Base-by-base conservation (phyloP, 148 eudicot genomes). In the Rhododendron griersonianum region DNA sequence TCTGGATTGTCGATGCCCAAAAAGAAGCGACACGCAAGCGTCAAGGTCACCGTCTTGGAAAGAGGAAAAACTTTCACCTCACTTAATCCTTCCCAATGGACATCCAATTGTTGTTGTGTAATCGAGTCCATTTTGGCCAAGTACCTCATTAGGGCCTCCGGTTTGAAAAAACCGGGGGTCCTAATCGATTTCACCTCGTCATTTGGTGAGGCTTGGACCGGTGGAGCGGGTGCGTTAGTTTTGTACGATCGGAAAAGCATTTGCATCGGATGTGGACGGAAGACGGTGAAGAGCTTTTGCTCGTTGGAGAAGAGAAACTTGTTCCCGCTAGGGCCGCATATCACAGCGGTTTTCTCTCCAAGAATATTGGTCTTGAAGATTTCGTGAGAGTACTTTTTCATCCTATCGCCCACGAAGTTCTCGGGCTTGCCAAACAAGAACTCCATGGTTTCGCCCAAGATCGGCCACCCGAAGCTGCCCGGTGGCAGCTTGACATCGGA, bases 1-100 rank as follows among this genome's bases (percentile, higher is more conserved):
- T 85, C 83, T 1, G 83, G 83, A 48, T 85, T 73, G 57, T 85
- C 87, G 25, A 85, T 85, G 2, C 87, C 87, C 76, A 85, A 37
- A 61, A 85, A 85, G 51, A 85, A 78, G 1, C 87, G 83, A 28
- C 87, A 85, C 2, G 87, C 73, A 39, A 85, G 74, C 8, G 87
- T 39, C 30, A 85, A 78, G 4, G 87, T 80, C n/a, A 85, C 67
- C 16, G 77, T 85, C 71, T 85, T 85, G 14, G 82, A 85, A 0
- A 85, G 73, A 41, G 76, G 75, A 16, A 37, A 67, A 4, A 79
- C 81, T 67, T 51, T 78, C 28, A 85, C 83, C 30, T 23, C n/a
- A 0, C 61, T 74, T 45, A 41, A 39, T 7, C 83, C 87, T 44
- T 63, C 57, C 69, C 81, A 78, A 9, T 78, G 75, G 8, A 16